Conservation (phyloP, 2,329 filamentous ascomycete genomes). For the Colletotrichum eleusines region DNA sequence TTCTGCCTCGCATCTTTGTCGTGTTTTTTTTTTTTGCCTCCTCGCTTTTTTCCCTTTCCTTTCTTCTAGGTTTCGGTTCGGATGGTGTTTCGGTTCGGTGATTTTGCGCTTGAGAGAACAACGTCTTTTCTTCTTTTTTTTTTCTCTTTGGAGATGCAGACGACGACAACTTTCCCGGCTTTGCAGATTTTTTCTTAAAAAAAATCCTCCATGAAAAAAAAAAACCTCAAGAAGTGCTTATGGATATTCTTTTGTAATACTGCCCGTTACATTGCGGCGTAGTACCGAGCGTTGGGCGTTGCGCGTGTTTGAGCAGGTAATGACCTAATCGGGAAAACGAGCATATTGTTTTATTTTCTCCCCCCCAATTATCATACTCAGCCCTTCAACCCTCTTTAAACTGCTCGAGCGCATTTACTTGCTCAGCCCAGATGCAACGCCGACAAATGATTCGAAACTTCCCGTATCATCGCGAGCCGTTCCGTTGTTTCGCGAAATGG, state of each 20-base stretch:
- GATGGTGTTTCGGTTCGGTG: neutral
- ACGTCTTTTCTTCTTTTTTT: too few species aligned
- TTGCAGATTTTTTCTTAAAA: neutral
- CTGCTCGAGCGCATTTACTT: constrained; percentile 17
- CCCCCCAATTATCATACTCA: constrained; percentile 4
- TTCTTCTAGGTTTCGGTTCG: neutral
- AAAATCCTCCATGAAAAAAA: neutral
- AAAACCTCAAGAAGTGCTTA: neutral
- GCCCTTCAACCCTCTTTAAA: neutral
- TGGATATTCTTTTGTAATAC: neutral
- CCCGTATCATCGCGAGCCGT: neutral
- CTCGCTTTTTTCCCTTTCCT: too few species aligned
- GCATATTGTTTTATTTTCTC: neutral
- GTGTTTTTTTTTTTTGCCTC: neutral
- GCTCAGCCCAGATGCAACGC: constrained; percentile 14
- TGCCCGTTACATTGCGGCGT: neutral
- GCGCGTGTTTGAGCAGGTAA: constrained; percentile 41
- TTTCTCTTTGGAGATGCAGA: constrained; percentile 7
- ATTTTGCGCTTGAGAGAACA: neutral
- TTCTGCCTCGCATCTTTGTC: constrained; percentile 30
- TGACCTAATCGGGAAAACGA: constrained; percentile 29
- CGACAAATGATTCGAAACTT: neutral
- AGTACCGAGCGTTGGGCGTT: constrained; percentile 5
- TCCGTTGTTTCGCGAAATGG: neutral
- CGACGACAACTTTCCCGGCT: neutral